These are phyloP conservation scores for Chaetothyriales sp. DNA, from an alignment of 2,329 filamentous ascomycete species.

Conservation along the genomic window DNA sequence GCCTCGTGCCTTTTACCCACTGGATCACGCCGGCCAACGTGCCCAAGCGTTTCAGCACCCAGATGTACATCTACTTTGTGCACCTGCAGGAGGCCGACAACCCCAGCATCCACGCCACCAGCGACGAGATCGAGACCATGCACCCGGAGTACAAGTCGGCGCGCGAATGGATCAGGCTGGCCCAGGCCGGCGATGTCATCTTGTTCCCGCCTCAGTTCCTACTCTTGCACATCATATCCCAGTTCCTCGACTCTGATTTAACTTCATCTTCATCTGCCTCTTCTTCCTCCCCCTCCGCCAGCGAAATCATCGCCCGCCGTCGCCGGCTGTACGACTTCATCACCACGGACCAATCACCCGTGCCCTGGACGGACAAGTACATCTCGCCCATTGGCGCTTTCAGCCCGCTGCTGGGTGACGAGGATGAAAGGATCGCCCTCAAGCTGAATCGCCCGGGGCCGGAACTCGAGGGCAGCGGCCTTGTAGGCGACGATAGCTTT, in stretches of 20 bases:
- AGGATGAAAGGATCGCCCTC: conserved; percentile 38
- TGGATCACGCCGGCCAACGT: conserved; percentile 61
- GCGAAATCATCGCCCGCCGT: conserved; percentile 6
- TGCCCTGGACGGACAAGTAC: conserved; percentile 30
- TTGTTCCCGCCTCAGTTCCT: conserved; percentile 79
- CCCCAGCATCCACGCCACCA: conserved; percentile 44
- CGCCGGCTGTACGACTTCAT: neutral
- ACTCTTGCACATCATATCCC: conserved; percentile 37
- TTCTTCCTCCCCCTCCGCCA: conserved; percentile 7
- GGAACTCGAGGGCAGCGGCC: conserved; percentile 36
- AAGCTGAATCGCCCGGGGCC: conserved; percentile 39
- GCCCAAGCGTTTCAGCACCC: conserved; percentile 71
- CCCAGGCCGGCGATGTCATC: conserved; percentile 52
- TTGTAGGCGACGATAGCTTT: conserved; percentile 38
- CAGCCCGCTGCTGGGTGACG: conserved; percentile 16
- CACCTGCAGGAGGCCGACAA: conserved; percentile 23
- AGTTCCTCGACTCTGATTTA: conserved; percentile 30
- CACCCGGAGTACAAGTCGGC: conserved; percentile 64
- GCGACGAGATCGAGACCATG: conserved; percentile 56
- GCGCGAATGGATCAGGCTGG: conserved; percentile 51
- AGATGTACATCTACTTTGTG: conserved; percentile 75
- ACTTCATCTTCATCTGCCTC: too few relatives aligned
- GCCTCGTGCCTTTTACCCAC: conserved; percentile 64
- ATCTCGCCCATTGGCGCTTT: conserved; percentile 29
- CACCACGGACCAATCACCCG: conserved; percentile 16